These are phyloP conservation scores for Aureobasidium sp. DNA, from an alignment of 2,329 filamentous ascomycete genomes.

Conservation along the genomic window DNA sequence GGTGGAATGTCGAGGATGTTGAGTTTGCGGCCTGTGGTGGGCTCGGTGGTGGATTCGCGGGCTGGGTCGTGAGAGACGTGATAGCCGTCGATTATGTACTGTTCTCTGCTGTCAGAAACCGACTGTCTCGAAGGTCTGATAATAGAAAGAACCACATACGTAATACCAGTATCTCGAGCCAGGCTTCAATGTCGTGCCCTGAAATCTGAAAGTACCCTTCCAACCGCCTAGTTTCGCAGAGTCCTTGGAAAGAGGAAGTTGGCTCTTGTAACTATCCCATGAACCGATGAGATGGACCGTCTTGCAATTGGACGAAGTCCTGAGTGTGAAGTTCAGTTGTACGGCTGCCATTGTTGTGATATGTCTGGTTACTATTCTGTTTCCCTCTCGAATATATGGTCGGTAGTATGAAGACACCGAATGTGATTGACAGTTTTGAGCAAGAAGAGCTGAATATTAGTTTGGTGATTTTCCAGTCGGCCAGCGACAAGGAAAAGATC, in stretches of 20 bases:
- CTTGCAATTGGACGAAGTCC: slow-evolving; percentile 94
- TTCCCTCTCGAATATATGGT: slow-evolving; percentile 9
- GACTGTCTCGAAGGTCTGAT: neutral
- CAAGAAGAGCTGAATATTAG: slow-evolving; percentile 44
- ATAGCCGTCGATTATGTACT: slow-evolving; percentile 98
- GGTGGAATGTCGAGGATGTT: slow-evolving; percentile 90
- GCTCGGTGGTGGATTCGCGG: slow-evolving; percentile 81
- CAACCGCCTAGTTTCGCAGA: slow-evolving; percentile 77
- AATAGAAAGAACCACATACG: slow-evolving; percentile 33
- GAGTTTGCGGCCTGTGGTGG: slow-evolving; percentile 91
- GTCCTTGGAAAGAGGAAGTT: slow-evolving; percentile 90
- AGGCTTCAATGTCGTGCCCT: slow-evolving; percentile 74
- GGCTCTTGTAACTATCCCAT: slow-evolving; percentile 94
- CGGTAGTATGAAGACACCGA: slow-evolving; percentile 18
- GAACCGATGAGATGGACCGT: slow-evolving; percentile 95
- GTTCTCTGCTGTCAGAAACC: slow-evolving; percentile 17
- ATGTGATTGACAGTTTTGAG: slow-evolving; percentile 30
- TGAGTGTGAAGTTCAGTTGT: slow-evolving; percentile 92
- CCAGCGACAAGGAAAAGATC: slow-evolving; percentile 32
- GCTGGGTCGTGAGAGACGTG: slow-evolving; percentile 95
- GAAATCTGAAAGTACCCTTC: slow-evolving; percentile 96
- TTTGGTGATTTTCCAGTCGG: slow-evolving; percentile 29
- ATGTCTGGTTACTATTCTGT: slow-evolving; percentile 18
- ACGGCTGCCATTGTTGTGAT: slow-evolving; percentile 64
- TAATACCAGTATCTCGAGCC: slow-evolving; percentile 99